Evolutionary conservation across 768 basidiomycete species (phyloP), one percentile per base, ranked within the genome.

Genomic region (Mycena galopus): DNA sequence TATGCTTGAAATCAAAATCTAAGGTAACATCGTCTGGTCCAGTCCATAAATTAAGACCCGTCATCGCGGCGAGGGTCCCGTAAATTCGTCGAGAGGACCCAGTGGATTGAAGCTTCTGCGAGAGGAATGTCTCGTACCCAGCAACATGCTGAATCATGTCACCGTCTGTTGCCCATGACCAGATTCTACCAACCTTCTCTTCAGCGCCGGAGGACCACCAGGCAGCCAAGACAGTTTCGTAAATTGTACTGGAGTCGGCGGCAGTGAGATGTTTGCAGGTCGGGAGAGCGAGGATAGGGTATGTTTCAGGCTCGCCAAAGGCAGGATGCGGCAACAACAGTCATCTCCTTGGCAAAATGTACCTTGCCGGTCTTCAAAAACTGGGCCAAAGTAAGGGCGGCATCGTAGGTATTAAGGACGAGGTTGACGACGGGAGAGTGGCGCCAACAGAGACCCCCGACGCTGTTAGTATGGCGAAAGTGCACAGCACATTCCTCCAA

Each of bases 1-100:
- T 29, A 27, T 77, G 77, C 39, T 76, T 76, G 25, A 33, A 71
- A 51, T 77, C 73, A 55, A 73, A 74, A 37, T 77, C 75, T 7
- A 73, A 17, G 1, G 75, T 76, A 10, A 76, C 62, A 9, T 64
- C 27, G 17, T 71, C 11, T 17, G 5, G 6, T 0, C 77, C 73
- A 2, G 71, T 71, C 30, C 19, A 73, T 3, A 74, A 58, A 25
- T 77, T 76, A 57, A 77, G 58, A 5, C 77, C 77, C 8, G 30
- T n/a, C 61, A 77, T 60, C 1, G 25, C 23, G 0, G 51, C 51
- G 9, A 78, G 75, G 1, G 57, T 61, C 12, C 53, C 64, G 51
- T 53, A 69, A 30, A 76, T 65, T 8, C 32, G 6, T 6, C 35
- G 44, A 12, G 62, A 69, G 1, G 62, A 67, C 21, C 35, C 35